Conservation (phyloP, 305 asterid genomes). For the Solanum hybrid region DNA sequence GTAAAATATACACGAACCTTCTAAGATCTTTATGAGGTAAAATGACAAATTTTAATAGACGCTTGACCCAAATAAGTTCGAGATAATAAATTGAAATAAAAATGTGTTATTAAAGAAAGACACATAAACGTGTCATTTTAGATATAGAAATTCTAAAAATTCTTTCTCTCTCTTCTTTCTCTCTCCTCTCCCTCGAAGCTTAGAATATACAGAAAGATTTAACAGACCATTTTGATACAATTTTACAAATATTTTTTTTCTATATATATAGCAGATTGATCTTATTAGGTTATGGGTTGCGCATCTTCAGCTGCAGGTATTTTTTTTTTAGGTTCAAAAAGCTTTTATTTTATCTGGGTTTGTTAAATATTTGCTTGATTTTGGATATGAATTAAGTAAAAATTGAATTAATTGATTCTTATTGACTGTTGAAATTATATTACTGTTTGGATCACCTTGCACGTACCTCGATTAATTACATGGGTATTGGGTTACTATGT, state of each 20-base stretch:
- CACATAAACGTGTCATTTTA: background rate
- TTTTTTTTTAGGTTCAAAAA: background rate
- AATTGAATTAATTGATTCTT: background rate
- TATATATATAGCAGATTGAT: background rate
- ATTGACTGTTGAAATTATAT: conserved; percentile 9
- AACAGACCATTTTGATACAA: background rate
- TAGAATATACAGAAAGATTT: background rate
- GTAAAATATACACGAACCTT: background rate
- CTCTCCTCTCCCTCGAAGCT: background rate
- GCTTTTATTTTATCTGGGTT: background rate
- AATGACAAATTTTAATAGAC: too few species aligned
- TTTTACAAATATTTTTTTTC: background rate
- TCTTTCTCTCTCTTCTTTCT: background rate
- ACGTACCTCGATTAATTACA: background rate
- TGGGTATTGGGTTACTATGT: background rate
- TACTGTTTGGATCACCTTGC: background rate
- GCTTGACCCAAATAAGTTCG: accelerated
- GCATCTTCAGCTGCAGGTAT: conserved; percentile 75
- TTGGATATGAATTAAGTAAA: background rate
- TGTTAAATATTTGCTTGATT: background rate
- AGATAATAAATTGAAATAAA: background rate
- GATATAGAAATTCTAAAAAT: background rate
- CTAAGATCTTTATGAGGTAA: too few species aligned
- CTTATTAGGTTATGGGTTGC: conserved; percentile 51
- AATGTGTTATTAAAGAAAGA: background rate